Evolutionary conservation across 2,329 filamentous ascomycete genomes (phyloP), one percentile per base, ranked within the genome.

Genomic region (Fusarium armeniacum): DNA sequence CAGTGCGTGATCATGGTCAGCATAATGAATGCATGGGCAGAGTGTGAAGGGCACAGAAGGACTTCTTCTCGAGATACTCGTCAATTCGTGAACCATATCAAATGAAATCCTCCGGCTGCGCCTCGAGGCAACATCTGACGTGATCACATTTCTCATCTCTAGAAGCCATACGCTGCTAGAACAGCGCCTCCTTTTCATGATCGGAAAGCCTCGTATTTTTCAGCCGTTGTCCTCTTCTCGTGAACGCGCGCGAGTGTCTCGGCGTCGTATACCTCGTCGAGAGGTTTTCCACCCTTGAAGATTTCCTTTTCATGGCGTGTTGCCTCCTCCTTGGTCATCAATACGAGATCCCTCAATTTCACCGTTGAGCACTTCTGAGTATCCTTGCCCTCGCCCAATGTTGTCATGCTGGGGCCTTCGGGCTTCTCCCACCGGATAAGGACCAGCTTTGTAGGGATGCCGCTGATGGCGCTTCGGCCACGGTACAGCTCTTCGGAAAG

Each of bases 321-420:
- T 5, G 92, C 93, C 80, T 98, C 94, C 65, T 98, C 94, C 78
- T 94, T 97, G 1, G 94, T 98, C 93, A 98, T 93, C 73, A 92
- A 92, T 0, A 97, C 94, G 64, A 98, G 77, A 46, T 97, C 90
- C 30, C 86, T 84, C 72, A 95, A 80, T 33, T 84, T 80, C 6
- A 98, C 72, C 4, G 85, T 86, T n/a, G 92, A 90, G 46, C 86
- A 89, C 76, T 92, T 97, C 78, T 98, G 94, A 24, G 90, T 89
- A n/a, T 90, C 85, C 41, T 88, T 87, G 33, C 85, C 85, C 56
- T 87, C 83, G 43, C 94, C 91, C 16, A 93, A 83, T 16, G 79
- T 81, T 47, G 86, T 81, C 59, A 87, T 83, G 69, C 88, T 92
- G 26, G 86, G 86, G 28, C 78, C 79, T 10, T 81, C 80, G 0